phyloP scores from a whole-genome alignment of 1,139 yeast species.

The Candida glucosophila region DNA sequence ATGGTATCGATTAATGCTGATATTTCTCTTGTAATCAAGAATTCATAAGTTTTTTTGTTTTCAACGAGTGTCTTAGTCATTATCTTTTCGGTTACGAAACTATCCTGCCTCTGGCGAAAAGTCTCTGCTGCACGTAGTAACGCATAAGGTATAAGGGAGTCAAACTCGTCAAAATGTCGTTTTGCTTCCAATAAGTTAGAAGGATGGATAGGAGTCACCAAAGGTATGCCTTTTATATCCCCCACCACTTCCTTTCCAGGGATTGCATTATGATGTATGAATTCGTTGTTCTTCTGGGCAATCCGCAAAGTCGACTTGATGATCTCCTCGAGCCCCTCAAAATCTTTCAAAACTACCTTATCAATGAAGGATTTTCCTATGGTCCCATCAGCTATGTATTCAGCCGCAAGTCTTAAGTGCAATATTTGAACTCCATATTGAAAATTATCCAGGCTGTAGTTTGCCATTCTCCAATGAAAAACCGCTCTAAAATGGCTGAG shows the following conservation, averaged over 20 bases:
- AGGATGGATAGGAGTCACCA: slow-evolving; percentile 46
- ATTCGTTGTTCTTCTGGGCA: slow-evolving; percentile 73
- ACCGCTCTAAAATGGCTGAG: slow-evolving; percentile 61
- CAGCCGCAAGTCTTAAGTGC: slow-evolving; percentile 34
- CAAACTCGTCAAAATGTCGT: slow-evolving; percentile 38
- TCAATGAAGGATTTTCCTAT: too few species aligned
- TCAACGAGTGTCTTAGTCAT: slow-evolving; percentile 44
- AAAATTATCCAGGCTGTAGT: slow-evolving; percentile 36
- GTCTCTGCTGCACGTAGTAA: slow-evolving; percentile 64
- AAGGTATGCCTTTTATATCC: slow-evolving; percentile 38
- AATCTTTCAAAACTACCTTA: slow-evolving; percentile 44
- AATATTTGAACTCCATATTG: slow-evolving; percentile 70
- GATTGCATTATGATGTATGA: slow-evolving; percentile 61
- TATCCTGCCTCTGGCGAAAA: slow-evolving; percentile 56
- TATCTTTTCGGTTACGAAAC: slow-evolving; percentile 43
- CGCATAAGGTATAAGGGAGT: slow-evolving; percentile 59
- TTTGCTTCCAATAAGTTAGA: slow-evolving; percentile 24
- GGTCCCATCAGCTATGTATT: slow-evolving; percentile 30
- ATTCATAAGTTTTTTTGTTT: slow-evolving; percentile 37
- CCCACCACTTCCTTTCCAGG: slow-evolving; percentile 41
- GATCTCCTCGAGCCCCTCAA: slow-evolving; percentile 36
- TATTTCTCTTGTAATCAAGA: slow-evolving; percentile 36
- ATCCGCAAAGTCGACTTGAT: slow-evolving; percentile 39
- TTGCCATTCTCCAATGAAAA: slow-evolving; percentile 54
- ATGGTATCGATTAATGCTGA: slow-evolving; percentile 61